Evolutionary conservation across 2,329 filamentous ascomycete species (phyloP).

Genomic region (Alternaria dauci): DNA sequence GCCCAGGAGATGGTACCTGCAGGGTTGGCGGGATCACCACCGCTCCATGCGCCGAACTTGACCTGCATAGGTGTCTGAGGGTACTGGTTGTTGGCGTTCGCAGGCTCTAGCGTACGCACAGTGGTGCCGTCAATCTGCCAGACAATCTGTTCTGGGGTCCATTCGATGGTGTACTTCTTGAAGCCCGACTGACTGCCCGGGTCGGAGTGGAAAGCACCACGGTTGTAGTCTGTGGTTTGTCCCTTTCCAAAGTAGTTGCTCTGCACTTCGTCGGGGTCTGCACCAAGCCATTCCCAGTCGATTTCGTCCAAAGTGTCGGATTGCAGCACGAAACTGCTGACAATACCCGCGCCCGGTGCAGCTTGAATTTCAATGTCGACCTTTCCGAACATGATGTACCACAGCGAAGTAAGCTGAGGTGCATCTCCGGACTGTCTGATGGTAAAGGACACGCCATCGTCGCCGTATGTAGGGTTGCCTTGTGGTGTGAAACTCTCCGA

Average conservation of each 20-base stretch:
- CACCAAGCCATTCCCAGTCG: conserved; percentile 95
- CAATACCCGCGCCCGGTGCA: conserved; percentile 88
- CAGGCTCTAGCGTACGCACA: conserved; percentile 76
- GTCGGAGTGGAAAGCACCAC: conserved; percentile 79
- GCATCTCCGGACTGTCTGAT: conserved; percentile 80
- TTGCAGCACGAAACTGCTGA: conserved; percentile 89
- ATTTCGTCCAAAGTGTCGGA: conserved; percentile 95
- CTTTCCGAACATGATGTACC: conserved; percentile 99
- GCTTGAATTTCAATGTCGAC: conserved; percentile 87
- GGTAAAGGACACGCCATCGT: conserved; percentile 82
- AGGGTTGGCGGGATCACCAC: conserved; percentile 82
- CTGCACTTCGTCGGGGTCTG: conserved; percentile 79
- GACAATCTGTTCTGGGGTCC: conserved; percentile 83
- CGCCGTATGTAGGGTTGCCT: conserved; percentile 75
- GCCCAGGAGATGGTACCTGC: conserved; percentile 90
- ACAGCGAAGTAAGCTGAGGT: conserved; percentile 85
- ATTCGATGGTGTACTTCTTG: conserved; percentile 90
- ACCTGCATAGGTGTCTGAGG: conserved; percentile 96
- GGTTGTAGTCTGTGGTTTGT: conserved; percentile 82
- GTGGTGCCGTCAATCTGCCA: conserved; percentile 85
- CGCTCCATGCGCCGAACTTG: conserved; percentile 91
- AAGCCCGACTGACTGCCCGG: conserved; percentile 74
- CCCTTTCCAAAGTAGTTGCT: conserved; percentile 89
- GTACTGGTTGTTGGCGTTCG: conserved; percentile 78
- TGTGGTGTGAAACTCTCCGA: conserved; percentile 81